These are phyloP conservation scores for Colletotrichum sp. DNA, from an alignment of 2,329 filamentous ascomycete genomes.

Conservation along the genomic window DNA sequence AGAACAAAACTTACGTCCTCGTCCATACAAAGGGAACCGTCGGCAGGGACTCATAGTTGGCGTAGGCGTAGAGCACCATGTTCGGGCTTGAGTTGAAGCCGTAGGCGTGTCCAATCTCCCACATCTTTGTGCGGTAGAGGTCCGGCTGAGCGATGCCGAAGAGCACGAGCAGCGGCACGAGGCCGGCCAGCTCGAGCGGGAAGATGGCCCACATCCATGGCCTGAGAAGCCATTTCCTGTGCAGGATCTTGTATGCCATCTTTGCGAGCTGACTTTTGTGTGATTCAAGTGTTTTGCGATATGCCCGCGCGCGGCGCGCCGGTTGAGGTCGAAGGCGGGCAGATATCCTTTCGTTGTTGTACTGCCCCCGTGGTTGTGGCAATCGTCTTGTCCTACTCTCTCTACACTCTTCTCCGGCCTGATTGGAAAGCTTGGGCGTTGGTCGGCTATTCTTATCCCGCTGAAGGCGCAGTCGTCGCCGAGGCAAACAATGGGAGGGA, in stretches of 20 bases:
- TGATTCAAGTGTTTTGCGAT: background rate
- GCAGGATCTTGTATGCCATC: slow-evolving; percentile 61
- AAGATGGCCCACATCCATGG: slow-evolving; percentile 68
- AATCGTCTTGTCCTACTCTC: background rate
- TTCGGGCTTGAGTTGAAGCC: slow-evolving; percentile 77
- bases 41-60: slow-evolving; percentile 70
- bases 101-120: slow-evolving; percentile 73
- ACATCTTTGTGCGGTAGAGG: slow-evolving; percentile 73
- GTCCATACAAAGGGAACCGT: slow-evolving; percentile 76
- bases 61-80: slow-evolving; percentile 74
- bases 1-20: slow-evolving; percentile 60
- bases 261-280: background rate
- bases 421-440: background rate
- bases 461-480: slow-evolving; percentile 5
- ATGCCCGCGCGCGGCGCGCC: background rate
- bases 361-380: background rate
- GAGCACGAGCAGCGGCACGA: slow-evolving; percentile 70
- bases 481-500: background rate
- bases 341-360: background rate
- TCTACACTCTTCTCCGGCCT: background rate
- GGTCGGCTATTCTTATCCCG: background rate
- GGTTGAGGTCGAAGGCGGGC: background rate
- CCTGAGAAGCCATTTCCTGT: slow-evolving; percentile 62
- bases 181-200: slow-evolving; percentile 67
- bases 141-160: slow-evolving; percentile 76